Conservation (phyloP, 2,329 filamentous ascomycete species). For the Periconia macrospinosa region DNA sequence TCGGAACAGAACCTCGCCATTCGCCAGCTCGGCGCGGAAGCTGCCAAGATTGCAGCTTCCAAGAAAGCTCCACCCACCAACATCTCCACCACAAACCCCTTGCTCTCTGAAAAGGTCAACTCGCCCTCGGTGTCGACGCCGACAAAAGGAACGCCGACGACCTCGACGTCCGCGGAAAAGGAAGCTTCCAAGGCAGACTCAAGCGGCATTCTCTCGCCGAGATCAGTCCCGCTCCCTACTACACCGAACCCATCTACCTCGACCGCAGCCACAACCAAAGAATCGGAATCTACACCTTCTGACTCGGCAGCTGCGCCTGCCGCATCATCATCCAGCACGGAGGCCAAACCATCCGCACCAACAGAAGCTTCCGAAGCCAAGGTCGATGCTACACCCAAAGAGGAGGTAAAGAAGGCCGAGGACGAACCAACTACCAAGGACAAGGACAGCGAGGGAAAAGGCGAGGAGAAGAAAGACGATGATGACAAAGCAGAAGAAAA, state of each 20-base stretch:
- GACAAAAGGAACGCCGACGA: conserved; percentile 27
- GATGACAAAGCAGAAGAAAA: neutral
- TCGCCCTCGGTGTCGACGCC: conserved; percentile 24
- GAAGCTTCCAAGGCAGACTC: conserved; percentile 20
- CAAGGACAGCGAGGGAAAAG: conserved; percentile 21
- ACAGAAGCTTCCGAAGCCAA: neutral
- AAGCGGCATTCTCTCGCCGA: conserved; percentile 21
- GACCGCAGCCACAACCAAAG: conserved; percentile 1
- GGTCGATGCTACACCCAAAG: conserved; percentile 8
- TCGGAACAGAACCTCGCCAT: conserved; percentile 40
- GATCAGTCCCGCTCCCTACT: conserved; percentile 19
- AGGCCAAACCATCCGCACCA: neutral
- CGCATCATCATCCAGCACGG: conserved; percentile 15
- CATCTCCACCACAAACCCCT: conserved; percentile 40
- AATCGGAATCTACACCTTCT: neutral
- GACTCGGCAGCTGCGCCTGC: conserved; percentile 23
- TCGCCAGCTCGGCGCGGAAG: conserved; percentile 39
- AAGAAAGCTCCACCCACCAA: conserved; percentile 37
- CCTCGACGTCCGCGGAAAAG: conserved; percentile 2
- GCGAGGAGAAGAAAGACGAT: conserved; percentile 2
- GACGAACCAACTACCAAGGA: conserved; percentile 28
- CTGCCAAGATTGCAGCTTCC: conserved; percentile 38
- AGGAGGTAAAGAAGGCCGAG: conserved; percentile 38
- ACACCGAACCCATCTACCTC: conserved; percentile 12
- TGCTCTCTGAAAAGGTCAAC: conserved; percentile 37